A percentile compares a stretch with the other conserved stretches of the same genome.
phyloP scores from a whole-genome alignment of 345 rosid genomes.

The Salix exigua region DNA sequence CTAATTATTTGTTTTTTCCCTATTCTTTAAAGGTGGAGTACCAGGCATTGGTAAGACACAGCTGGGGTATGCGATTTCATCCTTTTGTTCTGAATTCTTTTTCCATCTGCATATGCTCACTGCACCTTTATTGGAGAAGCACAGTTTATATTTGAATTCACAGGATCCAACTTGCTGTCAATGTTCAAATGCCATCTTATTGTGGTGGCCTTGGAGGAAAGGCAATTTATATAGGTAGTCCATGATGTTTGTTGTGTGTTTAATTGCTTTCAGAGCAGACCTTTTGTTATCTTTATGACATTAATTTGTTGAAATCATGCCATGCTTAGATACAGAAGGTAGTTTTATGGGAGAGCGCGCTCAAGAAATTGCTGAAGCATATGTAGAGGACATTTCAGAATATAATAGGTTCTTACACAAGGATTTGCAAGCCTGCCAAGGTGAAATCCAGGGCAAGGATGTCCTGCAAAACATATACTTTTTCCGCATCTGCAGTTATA shows the following conservation, averaged over 20 bases:
- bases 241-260: background rate
- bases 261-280: background rate
- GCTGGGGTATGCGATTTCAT: constrained; percentile 55
- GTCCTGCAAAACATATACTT: constrained; percentile 71
- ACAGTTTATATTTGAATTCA: constrained; percentile 19
- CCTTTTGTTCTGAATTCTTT: constrained; percentile 15
- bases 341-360: constrained; percentile 96
- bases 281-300: background rate
- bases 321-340: constrained; percentile 78
- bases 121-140: background rate
- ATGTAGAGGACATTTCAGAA: constrained; percentile 61
- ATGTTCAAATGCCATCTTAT: constrained; percentile 80
- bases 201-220: constrained; percentile 90
- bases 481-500: constrained; percentile 84
- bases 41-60: constrained; percentile 98
- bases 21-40: constrained; percentile 23
- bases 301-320: constrained; percentile 5
- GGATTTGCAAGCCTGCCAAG: constrained; percentile 44
- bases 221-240: constrained; percentile 77
- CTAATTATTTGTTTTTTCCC: background rate
- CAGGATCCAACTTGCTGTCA: constrained; percentile 93
- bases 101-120: background rate
- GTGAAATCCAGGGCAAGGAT: constrained; percentile 49
- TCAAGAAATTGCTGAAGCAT: constrained; percentile 78
- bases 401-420: constrained; percentile 47